Percentiles rank a stretch among this genome's conserved stretches.
Evolutionary conservation across 148 eudicot species (phyloP).

Genomic region (Fallopia convolvulus): DNA sequence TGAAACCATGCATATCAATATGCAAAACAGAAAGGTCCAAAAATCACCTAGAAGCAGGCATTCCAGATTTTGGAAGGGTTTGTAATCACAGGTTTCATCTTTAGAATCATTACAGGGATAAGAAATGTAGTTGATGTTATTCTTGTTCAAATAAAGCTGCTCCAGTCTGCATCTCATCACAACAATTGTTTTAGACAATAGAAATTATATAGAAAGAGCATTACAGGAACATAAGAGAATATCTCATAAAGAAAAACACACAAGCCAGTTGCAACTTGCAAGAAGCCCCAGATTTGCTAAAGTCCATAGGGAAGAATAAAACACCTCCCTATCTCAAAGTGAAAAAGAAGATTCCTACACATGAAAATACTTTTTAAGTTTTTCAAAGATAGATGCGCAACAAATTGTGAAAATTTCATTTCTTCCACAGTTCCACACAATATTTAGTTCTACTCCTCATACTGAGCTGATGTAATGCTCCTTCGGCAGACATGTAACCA

Average conservation of each 20-base stretch:
- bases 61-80: constrained; percentile 51
- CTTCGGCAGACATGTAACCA: no score
- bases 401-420: no score
- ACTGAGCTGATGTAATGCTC: no score
- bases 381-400: no score
- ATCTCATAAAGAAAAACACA: background rate
- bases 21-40: constrained; percentile 2
- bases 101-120: constrained; percentile 38
- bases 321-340: background rate
- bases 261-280: background rate
- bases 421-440: no score
- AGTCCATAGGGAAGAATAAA: background rate
- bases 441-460: no score
- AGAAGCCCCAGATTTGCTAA: background rate
- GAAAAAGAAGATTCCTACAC: background rate
- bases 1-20: constrained; percentile 2
- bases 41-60: constrained; percentile 76
- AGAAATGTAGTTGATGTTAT: constrained; percentile 41
- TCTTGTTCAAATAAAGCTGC: constrained; percentile 83
- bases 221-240: background rate
- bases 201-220: background rate
- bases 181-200: background rate
- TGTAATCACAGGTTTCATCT: constrained; percentile 18
- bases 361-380: background rate
- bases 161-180: constrained; percentile 47